These are phyloP conservation scores for Kickxella alabastrina DNA, from an alignment of 192 early-diverging fungal genomes.

Conservation along the genomic window DNA sequence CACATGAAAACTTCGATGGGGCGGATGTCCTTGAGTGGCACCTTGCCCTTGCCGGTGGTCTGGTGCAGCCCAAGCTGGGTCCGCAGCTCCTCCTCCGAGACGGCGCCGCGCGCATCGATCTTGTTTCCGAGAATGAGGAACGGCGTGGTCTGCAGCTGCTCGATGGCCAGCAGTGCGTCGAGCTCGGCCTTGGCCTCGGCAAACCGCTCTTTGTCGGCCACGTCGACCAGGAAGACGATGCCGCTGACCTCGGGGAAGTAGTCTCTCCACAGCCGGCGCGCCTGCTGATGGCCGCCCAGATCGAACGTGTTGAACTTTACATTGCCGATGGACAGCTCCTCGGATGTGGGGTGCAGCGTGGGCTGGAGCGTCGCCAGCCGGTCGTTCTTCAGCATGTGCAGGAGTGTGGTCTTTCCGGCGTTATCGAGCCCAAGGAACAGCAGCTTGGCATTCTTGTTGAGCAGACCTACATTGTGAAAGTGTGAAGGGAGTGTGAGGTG, in stretches of 20 bases:
- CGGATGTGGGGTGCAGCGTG: slow-evolving; percentile 95
- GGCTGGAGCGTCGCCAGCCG: slow-evolving; percentile 90
- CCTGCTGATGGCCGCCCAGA: slow-evolving; percentile 94
- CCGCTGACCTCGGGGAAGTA: slow-evolving; percentile 98
- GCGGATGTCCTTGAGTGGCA: slow-evolving; percentile 86
- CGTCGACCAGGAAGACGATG: slow-evolving; percentile 97
- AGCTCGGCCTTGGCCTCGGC: slow-evolving; percentile 90
- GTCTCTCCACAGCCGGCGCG: slow-evolving; percentile 97
- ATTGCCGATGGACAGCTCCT: slow-evolving; percentile 96
- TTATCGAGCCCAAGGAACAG: slow-evolving; percentile 98
- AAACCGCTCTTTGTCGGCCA: slow-evolving; percentile 81
- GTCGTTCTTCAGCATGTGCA: slow-evolving; percentile 99
- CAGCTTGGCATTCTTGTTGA: slow-evolving; percentile 99
- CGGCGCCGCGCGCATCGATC: slow-evolving; percentile 91
- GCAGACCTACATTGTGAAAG: slow-evolving; percentile 63
- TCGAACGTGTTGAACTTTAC: slow-evolving; percentile 97
- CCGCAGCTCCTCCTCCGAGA: slow-evolving; percentile 90
- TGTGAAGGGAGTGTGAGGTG: too few relatives aligned
- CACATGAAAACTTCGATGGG: slow-evolving; percentile 99
- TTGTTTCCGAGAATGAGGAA: slow-evolving; percentile 99
- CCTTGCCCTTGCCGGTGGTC: slow-evolving; percentile 98
- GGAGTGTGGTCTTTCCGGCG: slow-evolving; percentile 96
- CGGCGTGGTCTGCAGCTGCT: slow-evolving; percentile 87
- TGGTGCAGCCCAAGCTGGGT: slow-evolving; percentile 87
- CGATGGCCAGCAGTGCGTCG: slow-evolving; percentile 88